Percentiles rank a stretch among this genome's conserved stretches.
Conservation (phyloP, 148 eudicot genomes). For the Silene latifolia region DNA sequence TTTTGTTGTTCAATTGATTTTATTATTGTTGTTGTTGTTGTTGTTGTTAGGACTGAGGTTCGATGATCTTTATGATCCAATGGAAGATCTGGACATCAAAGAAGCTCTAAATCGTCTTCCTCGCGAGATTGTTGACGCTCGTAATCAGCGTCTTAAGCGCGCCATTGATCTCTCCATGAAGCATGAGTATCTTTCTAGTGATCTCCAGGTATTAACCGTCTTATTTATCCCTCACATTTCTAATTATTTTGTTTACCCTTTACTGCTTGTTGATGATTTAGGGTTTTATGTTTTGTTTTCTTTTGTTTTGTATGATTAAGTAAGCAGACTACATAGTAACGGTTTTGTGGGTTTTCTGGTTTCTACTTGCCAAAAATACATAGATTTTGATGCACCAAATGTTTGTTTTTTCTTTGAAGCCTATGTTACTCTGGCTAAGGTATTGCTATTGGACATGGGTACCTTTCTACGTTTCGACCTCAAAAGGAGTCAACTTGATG, state of each 20-base stretch:
- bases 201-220: slow-evolving; percentile 58
- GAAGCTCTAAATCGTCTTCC: slow-evolving; percentile 86
- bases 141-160: slow-evolving; percentile 88
- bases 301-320: no score
- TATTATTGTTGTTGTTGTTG: not conserved
- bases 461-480: no score
- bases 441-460: no score
- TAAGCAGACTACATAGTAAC: no score
- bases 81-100: slow-evolving; percentile 69
- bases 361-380: no score
- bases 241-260: not conserved
- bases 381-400: no score
- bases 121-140: slow-evolving; percentile 80
- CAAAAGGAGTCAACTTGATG: no score
- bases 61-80: slow-evolving; percentile 80
- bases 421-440: no score
- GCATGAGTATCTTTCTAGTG: slow-evolving; percentile 71
- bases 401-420: no score
- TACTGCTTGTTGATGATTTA: not conserved
- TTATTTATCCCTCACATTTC: not conserved
- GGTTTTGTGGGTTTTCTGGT: not conserved
- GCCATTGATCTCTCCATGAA: slow-evolving; percentile 93
- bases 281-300: not conserved
- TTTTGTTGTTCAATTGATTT: not conserved
- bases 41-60: slow-evolving; percentile 54